Conservation (phyloP, 345 rosid genomes). For the Lepidium sativum region DNA sequence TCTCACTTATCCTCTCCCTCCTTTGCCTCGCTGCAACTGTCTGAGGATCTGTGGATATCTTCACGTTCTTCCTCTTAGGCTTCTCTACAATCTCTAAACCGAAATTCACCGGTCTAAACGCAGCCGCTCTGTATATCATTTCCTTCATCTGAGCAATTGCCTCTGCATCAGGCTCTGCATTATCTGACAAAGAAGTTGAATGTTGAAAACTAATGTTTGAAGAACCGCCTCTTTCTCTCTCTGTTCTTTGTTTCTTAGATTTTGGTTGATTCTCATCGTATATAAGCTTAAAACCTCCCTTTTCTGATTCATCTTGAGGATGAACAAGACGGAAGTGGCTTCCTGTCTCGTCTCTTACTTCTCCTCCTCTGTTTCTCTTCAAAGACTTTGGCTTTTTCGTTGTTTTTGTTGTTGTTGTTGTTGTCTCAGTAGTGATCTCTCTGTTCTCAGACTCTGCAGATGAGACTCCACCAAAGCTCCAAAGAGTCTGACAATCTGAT, state of each 20-base stretch:
- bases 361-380: slow-evolving; percentile 35
- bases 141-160: slow-evolving; percentile 93
- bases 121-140: slow-evolving; percentile 84
- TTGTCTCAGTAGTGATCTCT: slow-evolving; percentile 32
- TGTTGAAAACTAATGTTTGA: slow-evolving; percentile 76
- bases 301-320: slow-evolving; percentile 33
- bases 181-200: slow-evolving; percentile 37
- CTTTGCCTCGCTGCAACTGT: slow-evolving; percentile 96
- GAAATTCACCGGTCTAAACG: slow-evolving; percentile 75
- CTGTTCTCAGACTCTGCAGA: slow-evolving; percentile 69
- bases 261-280: slow-evolving; percentile 40
- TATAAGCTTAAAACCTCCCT: slow-evolving; percentile 43
- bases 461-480: slow-evolving; percentile 58
- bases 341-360: slow-evolving; percentile 21
- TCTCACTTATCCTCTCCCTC: slow-evolving; percentile 89
- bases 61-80: slow-evolving; percentile 84
- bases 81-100: slow-evolving; percentile 57
- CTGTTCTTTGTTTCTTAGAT: slow-evolving; percentile 49
- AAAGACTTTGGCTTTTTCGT: slow-evolving; percentile 15
- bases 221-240: slow-evolving; percentile 36
- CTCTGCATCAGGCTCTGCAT: slow-evolving; percentile 72
- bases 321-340: slow-evolving; percentile 37
- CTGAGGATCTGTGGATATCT: slow-evolving; percentile 81
- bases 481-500: slow-evolving; percentile 46
- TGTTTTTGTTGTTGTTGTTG: background rate